Percentiles rank a stretch among this genome's conserved stretches.
phyloP scores from a whole-genome alignment of 331 rosid species.

The Acacia concinna region DNA sequence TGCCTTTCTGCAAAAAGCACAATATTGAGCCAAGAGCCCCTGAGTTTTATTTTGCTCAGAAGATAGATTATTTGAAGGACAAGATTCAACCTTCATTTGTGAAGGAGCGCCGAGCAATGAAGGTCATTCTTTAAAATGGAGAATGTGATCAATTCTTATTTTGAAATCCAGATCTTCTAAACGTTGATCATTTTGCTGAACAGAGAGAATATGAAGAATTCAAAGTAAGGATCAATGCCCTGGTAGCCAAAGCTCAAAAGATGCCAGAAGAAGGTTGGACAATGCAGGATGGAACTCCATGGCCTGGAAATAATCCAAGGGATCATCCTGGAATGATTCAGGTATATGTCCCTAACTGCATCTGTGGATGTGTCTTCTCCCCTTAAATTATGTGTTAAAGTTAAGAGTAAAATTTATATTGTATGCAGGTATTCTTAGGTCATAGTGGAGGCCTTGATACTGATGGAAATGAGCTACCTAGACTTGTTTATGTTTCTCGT shows the following conservation, averaged over 20 bases:
- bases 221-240: slow-evolving; percentile 86
- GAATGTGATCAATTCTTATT: slow-evolving; percentile 11
- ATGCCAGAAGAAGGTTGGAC: slow-evolving; percentile 99
- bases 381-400: not conserved
- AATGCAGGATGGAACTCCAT: slow-evolving; percentile 99
- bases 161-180: slow-evolving; percentile 10
- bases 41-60: slow-evolving; percentile 91
- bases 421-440: slow-evolving; percentile 87
- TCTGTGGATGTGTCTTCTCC: slow-evolving; percentile 20
- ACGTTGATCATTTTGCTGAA: slow-evolving; percentile 25
- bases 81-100: slow-evolving; percentile 97
- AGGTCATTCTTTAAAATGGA: slow-evolving; percentile 46
- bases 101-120: slow-evolving; percentile 96
- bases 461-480: slow-evolving; percentile 97
- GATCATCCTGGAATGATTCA: slow-evolving; percentile 99
- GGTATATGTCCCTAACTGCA: slow-evolving; percentile 43
- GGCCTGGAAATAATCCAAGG: slow-evolving; percentile 99
- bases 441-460: slow-evolving; percentile 99
- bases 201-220: slow-evolving; percentile 99
- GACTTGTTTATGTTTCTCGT: slow-evolving; percentile 99
- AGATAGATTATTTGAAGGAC: slow-evolving; percentile 97
- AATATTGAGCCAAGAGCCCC: slow-evolving; percentile 98
- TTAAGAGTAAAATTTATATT: slow-evolving; percentile 29
- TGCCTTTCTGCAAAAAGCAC: slow-evolving; percentile 97
- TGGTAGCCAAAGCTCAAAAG: slow-evolving; percentile 97